Base-by-base conservation (phyloP, 805 yeast species). In the Ogataea degrootiae region DNA sequence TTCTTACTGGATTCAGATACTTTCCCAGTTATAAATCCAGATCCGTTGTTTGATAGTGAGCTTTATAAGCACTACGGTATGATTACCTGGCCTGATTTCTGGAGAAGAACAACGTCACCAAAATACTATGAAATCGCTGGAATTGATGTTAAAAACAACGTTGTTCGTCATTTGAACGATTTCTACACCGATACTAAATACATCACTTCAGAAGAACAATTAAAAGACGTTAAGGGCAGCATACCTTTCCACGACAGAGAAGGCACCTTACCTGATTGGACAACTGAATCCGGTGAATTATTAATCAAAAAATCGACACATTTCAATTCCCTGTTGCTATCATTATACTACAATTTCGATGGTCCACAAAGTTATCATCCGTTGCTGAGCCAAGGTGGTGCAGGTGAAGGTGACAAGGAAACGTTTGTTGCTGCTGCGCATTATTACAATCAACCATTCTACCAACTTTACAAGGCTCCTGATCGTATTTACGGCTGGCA, bases 91-190 rank as follows among this genome's bases (percentile, higher is more conserved):
- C 95, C 96, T 1, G 96, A 88, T 65, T 88, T 82, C 63, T 88
- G 96, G 96, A 78, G 83, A 63, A 75, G 96, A 54, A 81, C 91
- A 6, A 86, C 91, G 1, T 78, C 87, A 1, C 96, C 96, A 6
- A 68, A 69, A 36, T 84, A 76, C 57, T 88, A 85, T 64, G 76
- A 79, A 31, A 80, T 88, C 53, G 87, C 87, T 0, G 86, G 80
- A 2, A 69, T 80, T 14, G 55, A 68, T 43, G 68, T 80, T 1
- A 70, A 73, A 16, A 58, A 61, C 34, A 43, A 41, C 16, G 54
- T 60, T 16, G 44, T 50, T 14, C 47, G 67, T 37, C 46, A 50
- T 34, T 36, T 60, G 31, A 62, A 62, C 48, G 67, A 62, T 47
- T 42, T 54, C 34, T 62, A 51, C 37, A 61, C 66, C 1, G 52